Conservation (phyloP, 1,284 basidiomycete species). For the Chiua sp. region DNA sequence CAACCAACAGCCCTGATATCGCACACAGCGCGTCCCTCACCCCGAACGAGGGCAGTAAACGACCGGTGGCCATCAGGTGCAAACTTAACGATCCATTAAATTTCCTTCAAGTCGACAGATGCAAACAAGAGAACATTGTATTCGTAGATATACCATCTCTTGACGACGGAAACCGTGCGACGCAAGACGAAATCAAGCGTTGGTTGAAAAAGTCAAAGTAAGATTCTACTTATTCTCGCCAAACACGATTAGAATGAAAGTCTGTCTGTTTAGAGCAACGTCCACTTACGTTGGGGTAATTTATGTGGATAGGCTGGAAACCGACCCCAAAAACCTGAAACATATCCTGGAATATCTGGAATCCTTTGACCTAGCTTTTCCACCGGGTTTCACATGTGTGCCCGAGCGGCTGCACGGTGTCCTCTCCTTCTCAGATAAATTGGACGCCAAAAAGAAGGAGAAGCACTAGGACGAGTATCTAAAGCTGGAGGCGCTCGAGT, state of each 20-base stretch:
- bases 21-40: not conserved
- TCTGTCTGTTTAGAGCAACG: conserved; percentile 4
- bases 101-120: not conserved
- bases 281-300: conserved; percentile 20
- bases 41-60: not conserved
- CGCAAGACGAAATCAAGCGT: not conserved
- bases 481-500: too few species aligned
- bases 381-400: not conserved
- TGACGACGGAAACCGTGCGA: not conserved
- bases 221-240: not conserved
- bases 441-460: too few species aligned
- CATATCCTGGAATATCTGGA: conserved; percentile 15
- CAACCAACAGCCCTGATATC: not conserved
- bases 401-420: conserved; percentile 14
- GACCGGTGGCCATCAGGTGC: conserved; percentile 16
- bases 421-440: conserved; percentile 8
- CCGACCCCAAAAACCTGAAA: not conserved
- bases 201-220: conserved; percentile 22
- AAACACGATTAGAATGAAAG: not conserved
- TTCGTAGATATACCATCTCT: conserved; percentile 30
- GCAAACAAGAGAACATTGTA: conserved; percentile 15
- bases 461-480: too few species aligned
- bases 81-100: conserved; percentile 5
- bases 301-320: conserved; percentile 22
- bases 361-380: conserved; percentile 10